Percentiles rank a stretch among this genome's conserved stretches.
These are phyloP conservation scores for Plectosphaerella sp. DNA, from an alignment of 2,329 filamentous ascomycete species.

Conservation along the genomic window DNA sequence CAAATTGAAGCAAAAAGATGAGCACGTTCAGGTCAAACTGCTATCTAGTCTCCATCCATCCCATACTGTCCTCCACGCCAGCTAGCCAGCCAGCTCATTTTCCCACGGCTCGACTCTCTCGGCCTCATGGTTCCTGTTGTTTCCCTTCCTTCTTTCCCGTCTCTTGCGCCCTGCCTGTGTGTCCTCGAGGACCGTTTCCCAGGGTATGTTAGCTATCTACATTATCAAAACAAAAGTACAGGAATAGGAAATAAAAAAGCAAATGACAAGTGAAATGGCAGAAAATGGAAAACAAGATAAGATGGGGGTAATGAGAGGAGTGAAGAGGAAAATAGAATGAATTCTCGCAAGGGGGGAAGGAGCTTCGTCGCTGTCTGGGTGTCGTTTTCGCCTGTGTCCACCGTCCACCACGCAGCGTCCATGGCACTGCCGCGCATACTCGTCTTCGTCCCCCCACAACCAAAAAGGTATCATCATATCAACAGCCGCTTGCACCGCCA, in stretches of 20 bases:
- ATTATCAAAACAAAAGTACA: not conserved
- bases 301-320: not conserved
- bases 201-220: not conserved
- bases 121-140: not conserved
- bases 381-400: too few relatives aligned
- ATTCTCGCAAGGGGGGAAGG: not conserved
- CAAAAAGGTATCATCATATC: not conserved
- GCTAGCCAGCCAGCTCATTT: not conserved
- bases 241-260: not conserved
- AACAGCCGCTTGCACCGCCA: not conserved
- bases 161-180: not conserved
- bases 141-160: not conserved
- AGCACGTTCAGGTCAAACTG: too few relatives aligned
- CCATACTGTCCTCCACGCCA: not conserved
- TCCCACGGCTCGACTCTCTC: not conserved
- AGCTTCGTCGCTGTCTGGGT: too few relatives aligned
- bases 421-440: not conserved
- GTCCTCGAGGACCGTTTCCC: not conserved
- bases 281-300: not conserved
- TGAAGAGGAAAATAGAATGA: not conserved
- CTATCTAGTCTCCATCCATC: too few relatives aligned
- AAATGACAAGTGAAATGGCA: not conserved
- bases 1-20: not conserved
- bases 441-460: not conserved
- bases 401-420: not conserved